phyloP scores from a whole-genome alignment of 805 yeast species.

The Candida loeiensis region DNA sequence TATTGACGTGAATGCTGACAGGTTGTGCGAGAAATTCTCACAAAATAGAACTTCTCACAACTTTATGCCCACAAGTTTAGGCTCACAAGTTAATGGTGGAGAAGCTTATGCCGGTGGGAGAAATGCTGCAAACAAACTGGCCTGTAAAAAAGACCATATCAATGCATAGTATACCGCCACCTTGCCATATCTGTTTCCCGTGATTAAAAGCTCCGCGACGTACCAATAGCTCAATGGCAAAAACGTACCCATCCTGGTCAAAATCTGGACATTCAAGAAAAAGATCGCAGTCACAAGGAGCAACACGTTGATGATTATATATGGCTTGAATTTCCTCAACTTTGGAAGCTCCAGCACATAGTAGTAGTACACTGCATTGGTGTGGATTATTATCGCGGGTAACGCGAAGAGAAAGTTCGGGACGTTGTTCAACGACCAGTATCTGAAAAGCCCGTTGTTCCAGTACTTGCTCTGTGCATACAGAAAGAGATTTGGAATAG shows the following conservation, averaged over 20 bases:
- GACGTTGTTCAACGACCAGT: constrained; percentile 78
- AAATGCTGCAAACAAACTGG: constrained; percentile 73
- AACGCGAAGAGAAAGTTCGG: constrained; percentile 78
- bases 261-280: constrained; percentile 81
- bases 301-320: constrained; percentile 39
- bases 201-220: constrained; percentile 38
- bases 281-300: constrained; percentile 51
- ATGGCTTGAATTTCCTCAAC: constrained; percentile 29
- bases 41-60: too few species aligned
- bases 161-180: constrained; percentile 44
- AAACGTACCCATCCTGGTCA: constrained; percentile 75
- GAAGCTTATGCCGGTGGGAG: constrained; percentile 80
- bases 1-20: too few species aligned
- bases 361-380: constrained; percentile 38
- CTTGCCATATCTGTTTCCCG: constrained; percentile 15
- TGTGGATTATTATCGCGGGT: constrained; percentile 57
- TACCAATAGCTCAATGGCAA: constrained; percentile 77
- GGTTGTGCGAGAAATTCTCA: too few species aligned
- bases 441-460: constrained; percentile 75
- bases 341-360: constrained; percentile 29
- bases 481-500: constrained; percentile 57
- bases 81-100: not conserved
- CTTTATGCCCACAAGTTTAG: too few species aligned
- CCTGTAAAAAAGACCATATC: constrained; percentile 66
- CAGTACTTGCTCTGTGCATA: constrained; percentile 81